A percentile compares a stretch with the other conserved stretches of the same genome.
Evolutionary conservation across 2,329 filamentous ascomycete genomes (phyloP).

Genomic region (Lachnellula hyalina): DNA sequence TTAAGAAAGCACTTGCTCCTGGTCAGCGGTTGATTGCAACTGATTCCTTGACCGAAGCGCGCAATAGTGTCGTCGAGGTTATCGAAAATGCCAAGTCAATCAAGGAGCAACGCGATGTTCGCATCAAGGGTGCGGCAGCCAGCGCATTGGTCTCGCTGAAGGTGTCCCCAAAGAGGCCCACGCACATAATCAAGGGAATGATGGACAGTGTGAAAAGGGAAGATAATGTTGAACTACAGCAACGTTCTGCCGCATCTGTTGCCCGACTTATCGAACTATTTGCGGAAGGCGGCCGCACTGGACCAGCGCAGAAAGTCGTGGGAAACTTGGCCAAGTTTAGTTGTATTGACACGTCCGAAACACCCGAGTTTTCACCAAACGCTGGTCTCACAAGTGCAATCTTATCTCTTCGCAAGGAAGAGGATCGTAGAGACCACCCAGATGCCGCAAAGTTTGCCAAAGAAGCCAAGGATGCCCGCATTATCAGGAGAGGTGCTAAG

Average conservation of each 20-base stretch:
- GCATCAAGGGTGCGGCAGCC: constrained; percentile 80
- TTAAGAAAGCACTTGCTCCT: constrained; percentile 85
- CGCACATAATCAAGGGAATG: constrained; percentile 86
- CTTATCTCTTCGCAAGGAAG: constrained; percentile 91
- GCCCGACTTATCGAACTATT: constrained; percentile 83
- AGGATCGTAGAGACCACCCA: constrained; percentile 87
- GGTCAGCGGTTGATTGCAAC: constrained; percentile 81
- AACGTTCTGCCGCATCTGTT: constrained; percentile 78
- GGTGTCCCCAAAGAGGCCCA: constrained; percentile 86
- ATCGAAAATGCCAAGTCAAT: constrained; percentile 75
- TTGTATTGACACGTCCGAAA: constrained; percentile 95
- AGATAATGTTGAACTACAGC: constrained; percentile 83
- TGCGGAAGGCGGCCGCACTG: constrained; percentile 70
- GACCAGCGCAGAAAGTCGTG: constrained; percentile 91
- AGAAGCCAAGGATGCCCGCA: constrained; percentile 82
- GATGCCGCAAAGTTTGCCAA: constrained; percentile 86
- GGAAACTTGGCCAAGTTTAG: constrained; percentile 95
- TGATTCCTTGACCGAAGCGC: constrained; percentile 73
- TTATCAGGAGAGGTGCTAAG: constrained; percentile 89
- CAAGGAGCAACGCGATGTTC: constrained; percentile 77
- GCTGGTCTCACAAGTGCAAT: constrained; percentile 73
- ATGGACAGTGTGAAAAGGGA: constrained; percentile 98
- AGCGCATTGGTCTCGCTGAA: constrained; percentile 85
- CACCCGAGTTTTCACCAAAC: constrained; percentile 87
- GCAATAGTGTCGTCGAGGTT: constrained; percentile 60